phyloP scores from a whole-genome alignment of 306 rosid species.

The Corylus avellana region DNA sequence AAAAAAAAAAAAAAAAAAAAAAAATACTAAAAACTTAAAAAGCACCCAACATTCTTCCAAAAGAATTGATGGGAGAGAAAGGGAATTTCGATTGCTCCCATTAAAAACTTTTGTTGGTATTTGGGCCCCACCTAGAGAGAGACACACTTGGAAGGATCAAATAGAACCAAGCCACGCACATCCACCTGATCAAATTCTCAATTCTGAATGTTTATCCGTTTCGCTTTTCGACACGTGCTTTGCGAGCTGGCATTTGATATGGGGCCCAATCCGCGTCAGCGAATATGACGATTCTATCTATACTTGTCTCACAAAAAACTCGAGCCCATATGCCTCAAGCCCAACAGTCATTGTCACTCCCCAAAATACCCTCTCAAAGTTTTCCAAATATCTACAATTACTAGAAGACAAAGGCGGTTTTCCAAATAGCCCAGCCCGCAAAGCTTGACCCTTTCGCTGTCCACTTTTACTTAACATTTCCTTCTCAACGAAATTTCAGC shows the following conservation, averaged over 20 bases:
- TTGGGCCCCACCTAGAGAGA: not conserved
- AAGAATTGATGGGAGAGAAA: no score
- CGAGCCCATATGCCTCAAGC: not conserved
- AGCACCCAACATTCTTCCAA: no score
- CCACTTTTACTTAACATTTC: no score
- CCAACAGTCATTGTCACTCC: not conserved
- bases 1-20: no score
- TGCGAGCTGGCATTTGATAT: not conserved
- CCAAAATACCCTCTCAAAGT: not conserved
- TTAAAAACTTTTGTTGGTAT: not conserved
- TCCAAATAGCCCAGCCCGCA: not conserved
- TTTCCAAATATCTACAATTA: not conserved
- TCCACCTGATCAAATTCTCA: not conserved
- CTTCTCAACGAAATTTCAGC: not conserved
- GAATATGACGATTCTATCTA: not conserved
- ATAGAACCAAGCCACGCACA: no score
- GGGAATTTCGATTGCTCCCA: not conserved
- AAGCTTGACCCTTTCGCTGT: not conserved
- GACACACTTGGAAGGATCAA: no score
- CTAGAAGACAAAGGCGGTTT: not conserved
- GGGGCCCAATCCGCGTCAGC: not conserved
- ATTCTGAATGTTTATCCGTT: not conserved
- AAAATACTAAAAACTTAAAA: no score
- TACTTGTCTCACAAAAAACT: not conserved
- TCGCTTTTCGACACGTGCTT: not conserved